Evolutionary conservation across 768 basidiomycete species (phyloP), one percentile per base, ranked within the genome.

Genomic region (Rossbeevera mucosa): DNA sequence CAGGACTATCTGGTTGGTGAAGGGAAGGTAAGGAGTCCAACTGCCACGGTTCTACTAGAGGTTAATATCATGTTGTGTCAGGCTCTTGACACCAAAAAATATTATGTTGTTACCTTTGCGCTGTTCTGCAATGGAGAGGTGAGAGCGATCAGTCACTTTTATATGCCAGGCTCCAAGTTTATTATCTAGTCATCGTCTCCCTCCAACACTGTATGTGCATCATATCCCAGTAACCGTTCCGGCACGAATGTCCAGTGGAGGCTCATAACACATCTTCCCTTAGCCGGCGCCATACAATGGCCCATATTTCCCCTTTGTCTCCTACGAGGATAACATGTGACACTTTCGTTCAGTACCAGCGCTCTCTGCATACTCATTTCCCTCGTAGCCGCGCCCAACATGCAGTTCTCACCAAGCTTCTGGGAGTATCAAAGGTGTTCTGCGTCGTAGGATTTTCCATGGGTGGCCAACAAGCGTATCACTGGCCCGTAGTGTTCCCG

Each of bases 41-140:
- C 21, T n/a, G n/a, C n/a, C n/a, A n/a, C n/a, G n/a, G n/a, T n/a
- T n/a, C n/a, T n/a, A n/a, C n/a, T n/a, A n/a, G n/a, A n/a, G n/a
- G n/a, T n/a, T n/a, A n/a, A n/a, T n/a, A n/a, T n/a, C n/a, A n/a
- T n/a, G n/a, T 14, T 12, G 46, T 25, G 5, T 40, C 44, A 81
- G 79, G 75, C 69, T 5, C 67, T 83, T 30, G 73, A 81, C 59
- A 74, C 80, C 1, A 64, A 53, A 16, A 76, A 76, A 48, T 82
- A 82, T 54, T 82, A 70, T 49, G 64, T 83, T 18, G 79, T 82
- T 6, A 81, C 81, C 3, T 77, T 82, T 57, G 80, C 79, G 0
- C 59, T 81, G 28, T 82, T 82, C 57, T 80, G 77, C 41, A 80
- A 80, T 55, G 81, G 81, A 59, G 81, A 82, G 74, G 81, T 80